Evolutionary conservation across 108 stramenopile genomes (phyloP).

Genomic region (Nannochloropsis oceanica): DNA sequence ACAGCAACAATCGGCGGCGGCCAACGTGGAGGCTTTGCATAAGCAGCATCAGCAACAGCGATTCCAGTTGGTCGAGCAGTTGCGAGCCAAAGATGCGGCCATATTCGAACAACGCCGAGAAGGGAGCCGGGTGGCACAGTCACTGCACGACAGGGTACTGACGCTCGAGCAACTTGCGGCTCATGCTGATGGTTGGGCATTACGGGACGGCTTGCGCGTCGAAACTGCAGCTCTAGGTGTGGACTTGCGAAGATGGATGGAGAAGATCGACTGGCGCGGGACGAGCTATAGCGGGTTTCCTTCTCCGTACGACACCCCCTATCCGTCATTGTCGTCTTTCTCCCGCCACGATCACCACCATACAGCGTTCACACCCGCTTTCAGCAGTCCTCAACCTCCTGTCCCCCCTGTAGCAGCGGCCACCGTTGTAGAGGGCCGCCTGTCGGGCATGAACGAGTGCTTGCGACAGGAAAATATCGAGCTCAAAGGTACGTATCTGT

Average conservation of each 20-base stretch:
- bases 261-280: not conserved
- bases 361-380: not conserved
- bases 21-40: not conserved
- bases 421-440: not conserved
- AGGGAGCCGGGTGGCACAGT: not conserved
- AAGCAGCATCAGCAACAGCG: not conserved
- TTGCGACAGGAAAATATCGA: not conserved
- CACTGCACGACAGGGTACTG: not conserved
- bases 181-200: not conserved
- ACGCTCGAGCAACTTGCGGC: not conserved
- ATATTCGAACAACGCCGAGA: not conserved
- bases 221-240: not conserved
- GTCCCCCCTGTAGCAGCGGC: not conserved
- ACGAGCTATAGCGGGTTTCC: not conserved
- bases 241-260: not conserved
- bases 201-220: not conserved
- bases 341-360: not conserved
- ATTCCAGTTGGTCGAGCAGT: not conserved
- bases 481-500: not conserved
- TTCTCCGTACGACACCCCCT: not conserved
- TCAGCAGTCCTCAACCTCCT: not conserved
- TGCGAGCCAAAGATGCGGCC: not conserved
- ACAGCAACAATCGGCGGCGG: not conserved
- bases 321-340: not conserved
- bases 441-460: not conserved